Base-by-base conservation (phyloP, 2,329 filamentous ascomycete species). In the Aspergillus intermedius region DNA sequence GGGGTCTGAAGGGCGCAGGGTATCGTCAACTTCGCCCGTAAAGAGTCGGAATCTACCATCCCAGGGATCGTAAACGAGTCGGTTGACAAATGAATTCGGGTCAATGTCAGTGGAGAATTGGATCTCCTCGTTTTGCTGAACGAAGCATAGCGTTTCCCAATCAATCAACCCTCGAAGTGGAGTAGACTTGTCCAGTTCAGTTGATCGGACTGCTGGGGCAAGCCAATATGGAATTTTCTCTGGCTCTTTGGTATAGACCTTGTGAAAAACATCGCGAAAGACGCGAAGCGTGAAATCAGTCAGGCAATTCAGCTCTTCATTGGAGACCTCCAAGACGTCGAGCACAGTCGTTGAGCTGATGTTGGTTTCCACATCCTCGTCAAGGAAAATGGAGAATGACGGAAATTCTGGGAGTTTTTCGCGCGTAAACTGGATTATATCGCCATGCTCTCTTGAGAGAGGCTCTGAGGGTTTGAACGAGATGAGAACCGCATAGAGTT, bases 241-340 rank as follows among this genome's bases (percentile, higher is more conserved):
- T 0, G 74, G 57, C 13, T 82, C 75, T 0, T 79, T 73, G 44
- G 87, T 82, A 59, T 88, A 98, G 3, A 77, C 76, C 65, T 98
- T 98, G 66, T 90, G 91, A 72, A 95, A 97, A 0, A 96, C 74
- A 57, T 97, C 89, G 13, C 80, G 72, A 65, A 94, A 96, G 0
- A 94, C 68, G 4, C 79, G 77, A 37, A 94, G 70, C 0, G 88
- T 95, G 63, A 93, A 95, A 0, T 66, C 68, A 0, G 82, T 83
- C n/a, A 97, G 64, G 1, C 72, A 64, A 0, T 77, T 67, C 0
- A 89, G 54, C 0, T 71, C 57, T 0, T 70, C 65, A 0, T 82
- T 54, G 6, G 56, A 55, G 10, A 68, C 42, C 13, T 48, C 17
- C 1, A 66, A 56, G 0, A 74, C 60, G 0, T 53, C 57, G 0